Base-by-base conservation (phyloP, 2,329 filamentous ascomycete genomes). In the Teratosphaeria zuluensis region DNA sequence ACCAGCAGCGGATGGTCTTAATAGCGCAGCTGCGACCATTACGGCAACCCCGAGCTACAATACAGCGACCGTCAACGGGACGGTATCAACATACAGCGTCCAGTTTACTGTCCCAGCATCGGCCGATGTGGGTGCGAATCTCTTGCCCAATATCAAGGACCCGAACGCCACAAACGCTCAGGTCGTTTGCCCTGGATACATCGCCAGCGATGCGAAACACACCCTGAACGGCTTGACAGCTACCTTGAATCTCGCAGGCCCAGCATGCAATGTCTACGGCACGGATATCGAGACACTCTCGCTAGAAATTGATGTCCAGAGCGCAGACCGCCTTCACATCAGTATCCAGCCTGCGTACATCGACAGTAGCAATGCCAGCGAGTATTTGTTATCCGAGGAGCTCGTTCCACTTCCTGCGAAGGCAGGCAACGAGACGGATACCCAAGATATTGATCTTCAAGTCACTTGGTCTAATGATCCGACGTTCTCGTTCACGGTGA, bases 201-300 rank as follows among this genome's bases (percentile, higher is more conserved):
- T 70, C 4, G 82, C 81, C 2, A 79, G 75, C 2, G 72, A 78
- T 60, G 74, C 84, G 11, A 64, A 76, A 51, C 70, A 77, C 28
- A 77, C 73, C 12, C 64, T 71, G 3, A 68, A 71, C 60, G 81
- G 81, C 3, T 74, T 85, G 56, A 79, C 74, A 2, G 83, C 82
- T 7, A 76, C 73, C 4, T 66, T 85, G 64, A 74, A 66, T 0
- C 69, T 85, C 56, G 81, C 80, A 42, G 83, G 82, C 2, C 64
- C 75, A 24, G 69, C 81, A 14, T 85, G 90, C 76, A 88, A 92
- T 71, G 54, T 84, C 24, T 95, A 92, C 63, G 90, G 90, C 0
- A 86, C 80, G 7, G 90, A 95, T 68, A 76, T 95, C 31, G 78
- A 85, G 28, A 76, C 80, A 4, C 75, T 95, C 54, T 80, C 79